Conservation (phyloP, 176 grass and related monocot genomes). For the Alopecurus myosuroides region DNA sequence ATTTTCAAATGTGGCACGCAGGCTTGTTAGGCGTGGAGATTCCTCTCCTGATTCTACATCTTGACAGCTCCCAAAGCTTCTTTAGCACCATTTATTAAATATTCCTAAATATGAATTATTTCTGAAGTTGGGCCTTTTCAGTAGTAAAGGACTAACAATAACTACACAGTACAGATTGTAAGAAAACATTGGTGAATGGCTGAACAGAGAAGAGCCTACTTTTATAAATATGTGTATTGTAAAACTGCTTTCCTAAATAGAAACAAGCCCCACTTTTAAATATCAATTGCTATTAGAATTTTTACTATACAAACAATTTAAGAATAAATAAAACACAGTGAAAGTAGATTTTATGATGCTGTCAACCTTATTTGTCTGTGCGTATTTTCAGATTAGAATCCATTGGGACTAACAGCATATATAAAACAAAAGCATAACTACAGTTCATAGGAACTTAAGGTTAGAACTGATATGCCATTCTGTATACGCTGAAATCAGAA, state of each 20-base stretch:
- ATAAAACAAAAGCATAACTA: background rate
- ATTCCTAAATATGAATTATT: background rate
- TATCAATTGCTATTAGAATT: background rate
- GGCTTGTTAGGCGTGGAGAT: background rate
- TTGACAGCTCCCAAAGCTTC: background rate
- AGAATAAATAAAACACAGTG: too few species aligned
- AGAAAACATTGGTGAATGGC: background rate
- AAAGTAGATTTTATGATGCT: background rate
- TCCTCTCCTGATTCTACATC: background rate
- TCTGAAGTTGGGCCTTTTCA: background rate
- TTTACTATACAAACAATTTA: background rate
- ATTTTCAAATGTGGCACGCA: background rate
- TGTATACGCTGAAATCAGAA: background rate
- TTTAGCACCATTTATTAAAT: background rate
- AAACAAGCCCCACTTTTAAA: background rate
- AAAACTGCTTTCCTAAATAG: background rate
- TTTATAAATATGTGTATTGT: background rate
- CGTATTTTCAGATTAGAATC: background rate
- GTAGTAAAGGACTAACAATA: background rate
- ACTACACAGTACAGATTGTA: background rate
- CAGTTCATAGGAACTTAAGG: background rate
- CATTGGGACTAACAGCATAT: background rate
- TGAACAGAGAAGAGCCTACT: background rate
- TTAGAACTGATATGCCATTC: background rate
- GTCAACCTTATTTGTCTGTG: background rate